Evolutionary conservation across 1,284 basidiomycete genomes (phyloP).

Genomic region (Trametes polyzona): DNA sequence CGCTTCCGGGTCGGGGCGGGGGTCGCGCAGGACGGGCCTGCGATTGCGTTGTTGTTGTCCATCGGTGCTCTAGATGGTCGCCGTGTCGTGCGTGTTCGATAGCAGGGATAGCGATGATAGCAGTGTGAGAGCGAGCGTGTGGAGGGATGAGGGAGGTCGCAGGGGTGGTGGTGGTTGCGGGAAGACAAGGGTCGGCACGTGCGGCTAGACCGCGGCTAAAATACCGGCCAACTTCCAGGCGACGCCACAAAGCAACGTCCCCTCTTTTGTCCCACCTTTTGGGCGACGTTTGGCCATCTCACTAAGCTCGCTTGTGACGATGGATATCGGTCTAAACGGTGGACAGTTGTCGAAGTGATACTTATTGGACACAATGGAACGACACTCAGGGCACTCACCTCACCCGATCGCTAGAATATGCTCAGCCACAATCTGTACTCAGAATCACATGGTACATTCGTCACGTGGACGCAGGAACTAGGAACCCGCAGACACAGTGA

Average conservation of each 20-base stretch:
- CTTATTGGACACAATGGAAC: too few relatives aligned
- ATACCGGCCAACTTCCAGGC: constrained; percentile 3
- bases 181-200: constrained; percentile 17
- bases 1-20: constrained; percentile 31
- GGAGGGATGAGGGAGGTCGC: neutral
- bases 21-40: constrained; percentile 18
- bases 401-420: too few relatives aligned
- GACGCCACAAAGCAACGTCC: constrained; percentile 8
- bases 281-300: neutral
- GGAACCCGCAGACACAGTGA: neutral
- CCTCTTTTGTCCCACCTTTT: neutral
- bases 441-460: constrained; percentile 3
- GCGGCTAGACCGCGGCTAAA: constrained; percentile 8
- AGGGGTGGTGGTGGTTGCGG: constrained; percentile 22
- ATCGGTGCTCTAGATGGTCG: neutral
- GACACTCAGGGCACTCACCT: too few relatives aligned
- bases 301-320: neutral
- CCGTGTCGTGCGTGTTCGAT: neutral
- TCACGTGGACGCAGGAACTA: neutral
- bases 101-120: too few relatives aligned
- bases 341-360: too few relatives aligned
- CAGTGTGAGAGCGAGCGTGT: neutral
- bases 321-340: neutral
- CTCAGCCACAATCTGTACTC: constrained; percentile 1
- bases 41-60: constrained; percentile 16